phyloP scores from a whole-genome alignment of 1,284 basidiomycete species.

The Microbotryomycetes sp. region DNA sequence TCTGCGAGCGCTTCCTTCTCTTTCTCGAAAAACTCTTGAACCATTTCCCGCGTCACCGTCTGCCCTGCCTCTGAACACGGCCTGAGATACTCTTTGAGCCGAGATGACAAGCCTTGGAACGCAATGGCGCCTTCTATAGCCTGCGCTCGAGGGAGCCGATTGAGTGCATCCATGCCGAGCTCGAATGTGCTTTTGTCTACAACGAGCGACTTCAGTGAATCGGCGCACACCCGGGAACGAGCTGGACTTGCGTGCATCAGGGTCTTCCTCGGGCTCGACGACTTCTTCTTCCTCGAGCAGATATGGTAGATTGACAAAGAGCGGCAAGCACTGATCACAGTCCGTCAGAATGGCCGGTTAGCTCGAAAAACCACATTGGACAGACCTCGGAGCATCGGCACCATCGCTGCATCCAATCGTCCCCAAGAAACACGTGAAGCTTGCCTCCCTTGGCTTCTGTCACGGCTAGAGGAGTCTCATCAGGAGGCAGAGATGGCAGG shows the following conservation, averaged over 20 bases:
- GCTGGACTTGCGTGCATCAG: constrained; percentile 23
- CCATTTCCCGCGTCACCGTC: constrained; percentile 39
- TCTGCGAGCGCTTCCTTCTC: constrained; percentile 18
- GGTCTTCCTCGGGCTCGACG: constrained; percentile 39
- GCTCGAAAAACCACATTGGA: too few relatives aligned
- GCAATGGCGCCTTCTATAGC: constrained; percentile 42
- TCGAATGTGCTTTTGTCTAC: constrained; percentile 40
- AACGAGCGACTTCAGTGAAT: constrained; percentile 7
- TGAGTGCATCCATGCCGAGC: constrained; percentile 41
- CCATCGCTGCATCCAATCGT: constrained; percentile 39
- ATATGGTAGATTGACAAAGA: constrained; percentile 35
- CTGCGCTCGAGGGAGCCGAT: constrained; percentile 40
- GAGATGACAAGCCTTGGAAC: constrained; percentile 36
- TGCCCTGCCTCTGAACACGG: constrained; percentile 40
- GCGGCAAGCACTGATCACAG: constrained; percentile 27
- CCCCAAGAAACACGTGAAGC: constrained; percentile 37
- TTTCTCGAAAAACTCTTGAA: constrained; percentile 39
- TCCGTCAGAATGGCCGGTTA: too few relatives aligned
- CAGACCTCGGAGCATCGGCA: constrained; percentile 40
- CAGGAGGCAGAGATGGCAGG: background rate
- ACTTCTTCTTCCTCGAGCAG: constrained; percentile 41
- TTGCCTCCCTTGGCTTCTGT: constrained; percentile 10
- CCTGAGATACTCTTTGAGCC: constrained; percentile 41
- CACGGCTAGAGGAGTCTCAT: background rate
- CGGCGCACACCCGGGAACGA: background rate